phyloP scores from a whole-genome alignment of 2,329 filamentous ascomycete species.

The Helotiales sp. region DNA sequence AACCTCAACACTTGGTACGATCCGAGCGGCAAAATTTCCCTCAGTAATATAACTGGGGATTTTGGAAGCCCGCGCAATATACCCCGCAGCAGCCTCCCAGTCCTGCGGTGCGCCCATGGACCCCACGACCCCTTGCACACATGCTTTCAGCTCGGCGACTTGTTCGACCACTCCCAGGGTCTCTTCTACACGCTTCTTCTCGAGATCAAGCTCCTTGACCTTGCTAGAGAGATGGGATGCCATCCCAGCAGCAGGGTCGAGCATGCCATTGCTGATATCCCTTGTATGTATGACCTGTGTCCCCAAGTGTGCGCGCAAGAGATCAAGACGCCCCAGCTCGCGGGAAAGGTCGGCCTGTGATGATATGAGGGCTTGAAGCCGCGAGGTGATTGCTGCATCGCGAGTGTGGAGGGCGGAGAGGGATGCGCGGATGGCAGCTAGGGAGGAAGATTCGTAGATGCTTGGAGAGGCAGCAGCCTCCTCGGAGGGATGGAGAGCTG shows the following conservation, averaged over 20 bases:
- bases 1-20: conserved; percentile 94
- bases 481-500: conserved; percentile 23
- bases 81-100: conserved; percentile 95
- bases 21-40: conserved; percentile 85
- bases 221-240: conserved; percentile 84
- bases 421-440: conserved; percentile 79
- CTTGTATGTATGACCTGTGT: conserved; percentile 85
- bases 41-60: conserved; percentile 81
- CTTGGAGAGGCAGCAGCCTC: conserved; percentile 26
- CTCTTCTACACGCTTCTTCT: conserved; percentile 89
- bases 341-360: conserved; percentile 87
- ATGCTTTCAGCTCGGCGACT: conserved; percentile 95
- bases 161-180: conserved; percentile 93
- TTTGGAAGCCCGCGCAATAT: conserved; percentile 80
- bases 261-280: conserved; percentile 86
- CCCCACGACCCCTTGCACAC: conserved; percentile 89
- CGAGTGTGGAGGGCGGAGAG: conserved; percentile 76
- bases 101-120: conserved; percentile 98
- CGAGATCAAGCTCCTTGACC: conserved; percentile 85
- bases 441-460: conserved; percentile 73
- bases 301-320: conserved; percentile 85
- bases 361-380: conserved; percentile 76
- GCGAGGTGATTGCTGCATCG: conserved; percentile 74
- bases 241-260: conserved; percentile 82
- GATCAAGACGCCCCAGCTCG: conserved; percentile 84